These are phyloP conservation scores for Boletellus sp. DNA, from an alignment of 768 basidiomycete species.

Conservation along the genomic window DNA sequence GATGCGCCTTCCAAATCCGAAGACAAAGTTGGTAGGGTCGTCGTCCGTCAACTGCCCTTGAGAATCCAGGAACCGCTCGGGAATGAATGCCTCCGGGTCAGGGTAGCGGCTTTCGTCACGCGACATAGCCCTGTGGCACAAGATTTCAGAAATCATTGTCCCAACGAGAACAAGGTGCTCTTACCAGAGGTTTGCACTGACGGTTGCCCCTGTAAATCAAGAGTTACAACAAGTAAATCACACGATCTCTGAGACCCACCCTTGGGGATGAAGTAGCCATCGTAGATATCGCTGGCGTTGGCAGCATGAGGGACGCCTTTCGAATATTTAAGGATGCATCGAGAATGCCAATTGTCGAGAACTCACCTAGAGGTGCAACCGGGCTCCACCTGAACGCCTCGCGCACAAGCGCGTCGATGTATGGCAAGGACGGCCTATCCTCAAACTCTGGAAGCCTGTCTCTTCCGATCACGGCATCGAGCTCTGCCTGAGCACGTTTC, in stretches of 20 bases:
- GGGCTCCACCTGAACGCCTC: conserved; percentile 18
- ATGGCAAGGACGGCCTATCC: conserved; percentile 16
- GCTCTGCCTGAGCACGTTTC: conserved; percentile 11
- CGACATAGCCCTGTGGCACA: conserved; percentile 2
- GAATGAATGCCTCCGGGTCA: conserved; percentile 9
- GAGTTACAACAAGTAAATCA: neutral
- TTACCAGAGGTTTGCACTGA: neutral
- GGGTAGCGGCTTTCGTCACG: conserved; percentile 11
- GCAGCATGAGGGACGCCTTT: conserved; percentile 12
- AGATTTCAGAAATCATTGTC: too few relatives aligned
- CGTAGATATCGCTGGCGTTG: conserved; percentile 8
- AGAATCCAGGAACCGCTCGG: conserved; percentile 12
- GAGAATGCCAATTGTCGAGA: too few relatives aligned
- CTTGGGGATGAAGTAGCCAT: conserved; percentile 20
- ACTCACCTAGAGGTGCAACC: conserved; percentile 9
- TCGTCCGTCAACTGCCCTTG: conserved; percentile 1
- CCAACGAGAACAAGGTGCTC: neutral
- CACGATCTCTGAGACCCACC: neutral
- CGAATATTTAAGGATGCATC: too few relatives aligned
- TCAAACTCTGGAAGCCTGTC: conserved; percentile 15
- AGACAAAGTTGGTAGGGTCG: conserved; percentile 3
- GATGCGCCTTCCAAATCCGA: conserved; percentile 9
- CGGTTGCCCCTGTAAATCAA: neutral
- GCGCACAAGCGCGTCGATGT: conserved; percentile 14
- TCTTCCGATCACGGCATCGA: conserved; percentile 3